Evolutionary conservation across 2,329 filamentous ascomycete species (phyloP).

Genomic region (Lecanosticta acicola): DNA sequence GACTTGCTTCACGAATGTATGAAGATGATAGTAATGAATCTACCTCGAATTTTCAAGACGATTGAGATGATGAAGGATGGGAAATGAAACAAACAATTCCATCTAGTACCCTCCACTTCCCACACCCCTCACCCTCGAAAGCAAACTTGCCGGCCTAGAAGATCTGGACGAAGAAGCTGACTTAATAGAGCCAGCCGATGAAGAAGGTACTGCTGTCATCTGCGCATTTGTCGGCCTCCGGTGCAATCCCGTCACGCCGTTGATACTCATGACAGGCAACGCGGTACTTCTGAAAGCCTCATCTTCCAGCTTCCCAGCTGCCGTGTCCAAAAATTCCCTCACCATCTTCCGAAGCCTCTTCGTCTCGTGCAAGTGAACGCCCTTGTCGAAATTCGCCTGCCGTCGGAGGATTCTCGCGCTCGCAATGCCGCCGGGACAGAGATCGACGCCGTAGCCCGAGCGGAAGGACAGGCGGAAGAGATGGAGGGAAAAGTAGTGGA

Average conservation of each 20-base stretch:
- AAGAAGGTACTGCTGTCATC: not conserved
- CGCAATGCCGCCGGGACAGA: constrained; percentile 11
- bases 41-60: no score
- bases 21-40: no score
- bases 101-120: not conserved
- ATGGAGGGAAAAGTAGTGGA: constrained; percentile 17
- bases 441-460: constrained; percentile 11
- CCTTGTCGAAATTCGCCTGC: constrained; percentile 9
- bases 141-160: not conserved
- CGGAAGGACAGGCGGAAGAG: constrained; percentile 9
- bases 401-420: constrained; percentile 13
- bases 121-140: not conserved
- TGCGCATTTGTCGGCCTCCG: not conserved
- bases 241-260: not conserved
- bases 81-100: not conserved
- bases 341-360: constrained; percentile 15
- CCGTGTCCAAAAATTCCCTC: constrained; percentile 9
- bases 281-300: not conserved
- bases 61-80: no score
- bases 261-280: not conserved
- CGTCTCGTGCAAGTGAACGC: constrained; percentile 10
- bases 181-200: not conserved
- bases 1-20: no score
- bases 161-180: not conserved
- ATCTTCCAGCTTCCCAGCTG: not conserved